Evolutionary conservation across 768 basidiomycete genomes (phyloP), one percentile per base, ranked within the genome.

Genomic region (Tricholoma terreum): DNA sequence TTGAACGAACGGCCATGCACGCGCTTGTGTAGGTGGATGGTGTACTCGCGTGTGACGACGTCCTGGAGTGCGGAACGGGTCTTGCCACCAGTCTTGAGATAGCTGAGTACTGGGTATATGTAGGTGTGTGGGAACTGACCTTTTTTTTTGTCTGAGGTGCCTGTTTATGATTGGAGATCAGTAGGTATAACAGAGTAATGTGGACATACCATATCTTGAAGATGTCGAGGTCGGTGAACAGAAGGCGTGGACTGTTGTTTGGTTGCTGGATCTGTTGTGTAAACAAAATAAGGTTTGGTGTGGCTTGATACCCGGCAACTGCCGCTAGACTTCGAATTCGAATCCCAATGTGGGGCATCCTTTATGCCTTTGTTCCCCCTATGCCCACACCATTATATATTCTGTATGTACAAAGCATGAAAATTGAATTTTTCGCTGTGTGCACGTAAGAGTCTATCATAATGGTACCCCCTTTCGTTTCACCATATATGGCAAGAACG

Each of bases 41-140:
- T 98, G 88, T 98, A 97, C 75, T 99, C 96, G 69, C 95, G 89
- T 63, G 95, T 91, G 63, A 98, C 96, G 78, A 98, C 96, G 75
- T 98, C 96, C 77, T 92, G 85, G 73, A 98, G 92, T 55, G 96
- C 96, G 58, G 94, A 95, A 76, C 96, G 94, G 69, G 85, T 85
- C 84, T 97, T 96, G 77, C 86, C 86, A 73, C 81, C 80, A 69
- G 87, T 81, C 82, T 86, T 60, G 53, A 35, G 51, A 43, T 54
- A 52, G 42, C 17, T 24, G 11, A 55, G 55, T 51, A 19, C 12
- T 40, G 35, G 34, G 50, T 46, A 42, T 27, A 31, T 2, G 15
- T 55, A 27, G 22, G 14, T 8, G 2, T 3, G 5, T 14, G 11
- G 17, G 19, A 14, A 58, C 66, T 64, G 63, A 83, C 83, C 82